Percentiles rank a stretch among this genome's conserved stretches.
Evolutionary conservation across 306 rosid genomes (phyloP).

Genomic region (Lupinus albus): DNA sequence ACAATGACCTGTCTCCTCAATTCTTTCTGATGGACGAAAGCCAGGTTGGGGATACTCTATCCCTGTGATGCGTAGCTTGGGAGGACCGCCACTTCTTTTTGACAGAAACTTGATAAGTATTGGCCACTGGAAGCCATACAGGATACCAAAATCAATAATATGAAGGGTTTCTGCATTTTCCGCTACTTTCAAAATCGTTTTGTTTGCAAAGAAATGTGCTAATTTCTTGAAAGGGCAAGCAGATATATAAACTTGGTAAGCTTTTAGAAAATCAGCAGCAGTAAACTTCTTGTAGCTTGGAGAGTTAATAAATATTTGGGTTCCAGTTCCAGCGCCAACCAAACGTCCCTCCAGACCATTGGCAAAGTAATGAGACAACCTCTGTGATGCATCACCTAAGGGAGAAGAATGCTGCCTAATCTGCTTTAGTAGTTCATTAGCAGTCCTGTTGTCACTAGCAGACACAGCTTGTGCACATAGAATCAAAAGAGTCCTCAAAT

Average conservation of each 20-base stretch:
- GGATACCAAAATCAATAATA: slow-evolving; percentile 80
- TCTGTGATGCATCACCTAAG: slow-evolving; percentile 64
- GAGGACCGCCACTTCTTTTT: slow-evolving; percentile 66
- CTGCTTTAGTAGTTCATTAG: slow-evolving; percentile 67
- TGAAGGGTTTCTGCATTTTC: slow-evolving; percentile 64
- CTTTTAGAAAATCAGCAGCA: slow-evolving; percentile 62
- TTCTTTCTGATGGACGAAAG: slow-evolving; percentile 74
- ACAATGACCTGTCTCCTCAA: slow-evolving; percentile 81
- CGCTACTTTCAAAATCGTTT: slow-evolving; percentile 53
- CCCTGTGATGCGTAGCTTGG: slow-evolving; percentile 79
- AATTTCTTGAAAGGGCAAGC: slow-evolving; percentile 70
- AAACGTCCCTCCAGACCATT: slow-evolving; percentile 72
- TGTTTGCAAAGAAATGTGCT: slow-evolving; percentile 60
- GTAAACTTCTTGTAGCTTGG: slow-evolving; percentile 48
- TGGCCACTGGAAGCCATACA: slow-evolving; percentile 92
- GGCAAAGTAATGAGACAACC: slow-evolving; percentile 71
- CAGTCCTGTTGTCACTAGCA: slow-evolving; percentile 57
- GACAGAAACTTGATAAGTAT: slow-evolving; percentile 68
- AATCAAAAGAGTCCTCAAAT: slow-evolving; percentile 62
- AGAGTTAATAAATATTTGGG: slow-evolving; percentile 53
- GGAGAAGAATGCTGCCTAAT: slow-evolving; percentile 69
- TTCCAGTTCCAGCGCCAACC: slow-evolving; percentile 64
- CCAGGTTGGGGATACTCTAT: slow-evolving; percentile 81
- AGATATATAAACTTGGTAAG: slow-evolving; percentile 53
- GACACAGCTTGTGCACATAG: slow-evolving; percentile 77